Evolutionary conservation across 345 rosid genomes (phyloP), one percentile per base, ranked within the genome.

Genomic region (Eucalyptus pauciflora): DNA sequence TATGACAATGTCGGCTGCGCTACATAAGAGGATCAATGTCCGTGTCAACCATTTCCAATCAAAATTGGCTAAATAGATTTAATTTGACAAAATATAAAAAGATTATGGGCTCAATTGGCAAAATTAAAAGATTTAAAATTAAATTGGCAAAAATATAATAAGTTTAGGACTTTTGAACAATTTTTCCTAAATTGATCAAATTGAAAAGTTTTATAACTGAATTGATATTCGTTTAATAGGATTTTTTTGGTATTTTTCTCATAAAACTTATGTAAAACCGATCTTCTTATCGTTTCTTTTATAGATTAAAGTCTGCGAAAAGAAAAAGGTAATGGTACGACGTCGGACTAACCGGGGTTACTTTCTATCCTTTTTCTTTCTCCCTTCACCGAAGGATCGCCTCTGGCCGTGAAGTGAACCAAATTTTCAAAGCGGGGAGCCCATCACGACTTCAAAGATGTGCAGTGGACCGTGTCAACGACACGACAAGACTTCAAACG

Each of bases 1-100:
- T 0, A 64, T 4, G 1, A 4, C 2, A 29, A 0, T 0, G 8
- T 3, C 5, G 4, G 2, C 1, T 7, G 1, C 2, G 3, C 1
- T 3, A n/a, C 1, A 7, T 4, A 37, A 37, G 41, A 37, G 41
- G 41, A 37, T 37, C 41, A 37, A 37, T 37, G 41, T 37, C 4
- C 4, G 41, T 37, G 14, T 10, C 2, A 71, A 10, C 0, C 1
- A 11, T 11, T 37, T 10, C 41, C 2, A 3, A 22, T 13, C 2
- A 71, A 71, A 37, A 71, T 71, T 71, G 7, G 6, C 0, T 10
- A 4, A 1, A 37, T 11, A 4, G 5, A 60, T 24, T 20, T 20
- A 20, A 54, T 54, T 54, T 54, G 11, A 24, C 8, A 60, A 52
- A 4, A 52, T 18, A 52, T 52, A 52, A 52, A 52, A 18, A 1